Evolutionary conservation across 208 protist genomes (phyloP).

Genomic region (Lotmaria passim): DNA sequence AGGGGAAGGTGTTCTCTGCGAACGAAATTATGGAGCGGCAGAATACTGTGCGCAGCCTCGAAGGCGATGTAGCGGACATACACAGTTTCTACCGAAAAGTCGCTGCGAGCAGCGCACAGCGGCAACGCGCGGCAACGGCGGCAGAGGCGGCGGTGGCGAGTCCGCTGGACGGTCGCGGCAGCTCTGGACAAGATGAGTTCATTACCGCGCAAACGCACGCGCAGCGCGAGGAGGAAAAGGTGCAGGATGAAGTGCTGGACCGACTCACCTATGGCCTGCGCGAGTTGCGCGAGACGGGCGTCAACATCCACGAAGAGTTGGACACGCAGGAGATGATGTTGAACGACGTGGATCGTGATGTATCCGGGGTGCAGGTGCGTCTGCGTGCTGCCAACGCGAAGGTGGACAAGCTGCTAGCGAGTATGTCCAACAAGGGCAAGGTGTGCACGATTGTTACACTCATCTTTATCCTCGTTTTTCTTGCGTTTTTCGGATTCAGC

Average conservation of each 20-base stretch:
- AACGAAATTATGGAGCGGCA: conserved; percentile 87
- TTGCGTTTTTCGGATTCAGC: conserved; percentile 49
- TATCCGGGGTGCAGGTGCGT: conserved; percentile 68
- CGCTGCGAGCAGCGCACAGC: conserved; percentile 21
- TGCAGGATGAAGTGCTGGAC: conserved; percentile 82
- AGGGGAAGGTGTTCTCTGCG: conserved; percentile 76
- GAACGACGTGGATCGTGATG: conserved; percentile 62
- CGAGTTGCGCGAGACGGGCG: conserved; percentile 79
- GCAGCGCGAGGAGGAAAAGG: conserved; percentile 62
- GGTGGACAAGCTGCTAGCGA: conserved; percentile 83
- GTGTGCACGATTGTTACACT: conserved; percentile 77
- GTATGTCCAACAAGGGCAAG: conserved; percentile 84
- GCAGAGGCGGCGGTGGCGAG: conserved; percentile 7
- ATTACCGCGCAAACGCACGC: conserved; percentile 57
- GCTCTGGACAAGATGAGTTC: conserved; percentile 44
- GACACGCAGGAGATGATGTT: conserved; percentile 72
- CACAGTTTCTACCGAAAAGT: conserved; percentile 40
- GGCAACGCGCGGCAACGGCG: conserved; percentile 3
- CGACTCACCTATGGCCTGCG: conserved; percentile 77
- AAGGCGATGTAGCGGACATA: conserved; percentile 54
- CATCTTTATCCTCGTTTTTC: conserved; percentile 55
- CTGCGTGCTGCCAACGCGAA: conserved; percentile 78
- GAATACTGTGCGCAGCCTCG: conserved; percentile 62
- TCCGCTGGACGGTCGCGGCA: neutral
- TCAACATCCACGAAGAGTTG: conserved; percentile 81